Conservation (phyloP, 345 rosid genomes). For the Orychophragmus violaceus region DNA sequence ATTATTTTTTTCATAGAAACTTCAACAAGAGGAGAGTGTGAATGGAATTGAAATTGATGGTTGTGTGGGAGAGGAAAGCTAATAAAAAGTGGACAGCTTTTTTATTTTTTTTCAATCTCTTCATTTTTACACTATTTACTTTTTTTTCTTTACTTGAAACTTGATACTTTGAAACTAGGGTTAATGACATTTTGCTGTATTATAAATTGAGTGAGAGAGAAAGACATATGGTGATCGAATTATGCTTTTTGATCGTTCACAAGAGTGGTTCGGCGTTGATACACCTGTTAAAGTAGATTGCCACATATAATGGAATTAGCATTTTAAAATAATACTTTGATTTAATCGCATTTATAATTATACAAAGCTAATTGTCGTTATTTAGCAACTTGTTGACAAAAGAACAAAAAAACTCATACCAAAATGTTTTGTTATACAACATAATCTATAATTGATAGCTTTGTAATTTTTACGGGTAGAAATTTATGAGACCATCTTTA, state of each 20-base stretch:
- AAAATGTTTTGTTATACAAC: not conserved
- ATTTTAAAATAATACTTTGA: not conserved
- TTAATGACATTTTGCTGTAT: not conserved
- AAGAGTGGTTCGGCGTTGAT: constrained; percentile 7
- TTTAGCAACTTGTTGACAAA: not conserved
- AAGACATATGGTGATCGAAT: not conserved
- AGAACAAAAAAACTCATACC: not conserved
- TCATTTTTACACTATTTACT: constrained; percentile 7
- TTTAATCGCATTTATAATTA: not conserved
- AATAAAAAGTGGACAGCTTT: constrained; percentile 23
- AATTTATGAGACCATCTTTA: too few relatives aligned
- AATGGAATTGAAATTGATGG: constrained; percentile 35
- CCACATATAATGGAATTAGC: not conserved
- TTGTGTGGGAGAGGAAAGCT: constrained; percentile 26
- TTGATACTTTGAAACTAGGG: constrained; percentile 31
- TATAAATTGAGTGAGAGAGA: not conserved
- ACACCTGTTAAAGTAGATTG: not conserved
- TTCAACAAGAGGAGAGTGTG: constrained; percentile 24
- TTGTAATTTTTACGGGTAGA: too few relatives aligned
- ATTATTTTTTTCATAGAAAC: constrained; percentile 13
- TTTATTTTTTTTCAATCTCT: not conserved
- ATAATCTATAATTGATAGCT: not conserved
- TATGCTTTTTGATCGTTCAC: not conserved
- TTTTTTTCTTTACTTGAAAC: constrained; percentile 21
- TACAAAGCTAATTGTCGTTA: not conserved